A percentile compares a stretch with the other conserved stretches of the same genome.
Conservation (phyloP, 352 stramenopile genomes). For the Phytophthora ohioensis region DNA sequence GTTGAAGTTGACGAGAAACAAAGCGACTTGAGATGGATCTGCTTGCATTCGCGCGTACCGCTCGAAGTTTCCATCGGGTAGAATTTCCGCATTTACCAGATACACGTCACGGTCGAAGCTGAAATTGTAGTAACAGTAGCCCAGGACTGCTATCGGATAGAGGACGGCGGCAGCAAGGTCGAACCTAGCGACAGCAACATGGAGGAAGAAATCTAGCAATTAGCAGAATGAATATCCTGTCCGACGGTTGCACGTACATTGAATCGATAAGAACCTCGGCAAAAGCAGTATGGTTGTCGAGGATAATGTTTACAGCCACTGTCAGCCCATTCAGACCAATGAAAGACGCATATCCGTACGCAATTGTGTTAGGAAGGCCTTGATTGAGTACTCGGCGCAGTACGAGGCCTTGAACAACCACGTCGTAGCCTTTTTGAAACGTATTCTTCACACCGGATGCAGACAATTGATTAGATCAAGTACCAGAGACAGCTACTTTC, state of each 20-base stretch:
- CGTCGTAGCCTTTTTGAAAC: constrained; percentile 32
- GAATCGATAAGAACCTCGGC: constrained; percentile 47
- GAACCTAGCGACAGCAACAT: constrained; percentile 28
- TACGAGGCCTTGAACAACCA: constrained; percentile 33
- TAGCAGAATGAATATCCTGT: not conserved
- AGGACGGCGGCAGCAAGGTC: constrained; percentile 42
- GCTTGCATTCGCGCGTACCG: constrained; percentile 34
- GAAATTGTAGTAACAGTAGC: constrained; percentile 38
- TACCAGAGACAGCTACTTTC: not conserved
- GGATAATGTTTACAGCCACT: constrained; percentile 23
- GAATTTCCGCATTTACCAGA: constrained; percentile 30
- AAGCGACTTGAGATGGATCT: constrained; percentile 36
- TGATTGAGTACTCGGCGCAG: constrained; percentile 28
- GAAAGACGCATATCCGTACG: constrained; percentile 31
- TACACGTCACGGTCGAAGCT: constrained; percentile 38
- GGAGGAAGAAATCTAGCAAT: not conserved
- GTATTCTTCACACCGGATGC: constrained; percentile 26
- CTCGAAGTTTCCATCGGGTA: constrained; percentile 42
- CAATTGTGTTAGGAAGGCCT: constrained; percentile 28
- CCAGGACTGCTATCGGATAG: constrained; percentile 35
- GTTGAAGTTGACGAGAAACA: constrained; percentile 46
- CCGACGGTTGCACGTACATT: constrained; percentile 13
- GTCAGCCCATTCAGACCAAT: constrained; percentile 36
- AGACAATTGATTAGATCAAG: not conserved
- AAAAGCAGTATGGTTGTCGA: constrained; percentile 29